Evolutionary conservation across 1,284 basidiomycete species (phyloP), one percentile per base, ranked within the genome.

Genomic region (Tilletiaria anomala): DNA sequence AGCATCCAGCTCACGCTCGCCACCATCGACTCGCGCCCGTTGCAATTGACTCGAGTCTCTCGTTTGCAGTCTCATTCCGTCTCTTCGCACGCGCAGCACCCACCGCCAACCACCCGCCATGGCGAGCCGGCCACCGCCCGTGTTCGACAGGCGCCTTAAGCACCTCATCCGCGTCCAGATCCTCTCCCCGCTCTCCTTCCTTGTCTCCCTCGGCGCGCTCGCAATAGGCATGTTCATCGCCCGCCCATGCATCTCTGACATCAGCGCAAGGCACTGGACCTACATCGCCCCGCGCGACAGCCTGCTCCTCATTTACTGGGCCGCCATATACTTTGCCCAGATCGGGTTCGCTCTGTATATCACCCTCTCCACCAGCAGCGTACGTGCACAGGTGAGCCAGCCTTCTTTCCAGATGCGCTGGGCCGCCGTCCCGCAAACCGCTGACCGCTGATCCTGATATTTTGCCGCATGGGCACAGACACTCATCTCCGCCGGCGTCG

Each of bases 261-360:
- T 85, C 21, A 71, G 75, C 5, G 68, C 66, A 32, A 67, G 73
- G 20, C 75, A 80, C 57, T 79, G 79, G 0, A 80, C 83, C 0
- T 72, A 82, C 5, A 73, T 89, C 34, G 79, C 82, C 0, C 83
- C 85, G 0, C 73, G 76, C 21, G 72, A 75, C 0, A 68, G 69
- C 2, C 71, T 83, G 48, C 73, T 87, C 6, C 75, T 75, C 0
- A 58, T 76, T 6, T 89, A 84, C 65, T 73, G 83, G 45, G 67
- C 65, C 3, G 34, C 70, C n/a, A 48, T 70, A 3, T 72, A 68
- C 47, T 44, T 62, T 2, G 45, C 74, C 1, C 77, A 82, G 64
- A 73, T 88, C 39, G 84, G 82, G 0, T 84, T 87, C 58, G 88
- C 84, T 46, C 53, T 84, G 3, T 70, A 86, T 12, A 72, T 89